Evolutionary conservation across 163 green algal species (phyloP).

Genomic region (Scenedesmus sp.): DNA sequence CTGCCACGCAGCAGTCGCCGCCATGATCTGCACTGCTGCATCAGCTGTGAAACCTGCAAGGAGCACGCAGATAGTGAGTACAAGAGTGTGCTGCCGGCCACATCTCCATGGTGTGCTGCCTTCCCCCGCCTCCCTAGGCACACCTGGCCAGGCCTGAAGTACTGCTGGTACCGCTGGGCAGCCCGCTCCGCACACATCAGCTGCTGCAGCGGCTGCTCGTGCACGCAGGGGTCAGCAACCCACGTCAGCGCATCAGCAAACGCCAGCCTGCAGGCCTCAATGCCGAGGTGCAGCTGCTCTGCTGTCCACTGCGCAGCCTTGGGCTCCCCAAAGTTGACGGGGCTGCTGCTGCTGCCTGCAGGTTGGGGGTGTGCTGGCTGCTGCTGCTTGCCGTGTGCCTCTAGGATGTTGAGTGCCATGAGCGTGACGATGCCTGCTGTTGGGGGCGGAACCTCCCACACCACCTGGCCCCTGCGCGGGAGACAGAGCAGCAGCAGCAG

Average conservation of each 20-base stretch:
- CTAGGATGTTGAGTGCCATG: constrained; percentile 81
- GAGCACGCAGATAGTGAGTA: too few relatives aligned
- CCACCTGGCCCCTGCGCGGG: constrained; percentile 14
- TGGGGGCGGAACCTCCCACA: constrained; percentile 83
- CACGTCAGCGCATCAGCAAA: constrained; percentile 80
- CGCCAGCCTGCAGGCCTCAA: constrained; percentile 79
- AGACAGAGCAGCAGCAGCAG: neutral
- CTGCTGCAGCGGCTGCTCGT: constrained; percentile 53
- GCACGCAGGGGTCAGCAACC: constrained; percentile 70
- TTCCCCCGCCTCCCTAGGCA: too few relatives aligned
- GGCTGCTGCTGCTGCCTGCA: constrained; percentile 18
- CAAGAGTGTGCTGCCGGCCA: too few relatives aligned
- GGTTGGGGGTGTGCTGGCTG: neutral
- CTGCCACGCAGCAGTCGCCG: too few relatives aligned
- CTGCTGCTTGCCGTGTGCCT: constrained; percentile 55
- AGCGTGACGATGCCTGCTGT: constrained; percentile 78
- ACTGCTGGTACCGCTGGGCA: constrained; percentile 48
- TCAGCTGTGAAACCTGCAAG: neutral
- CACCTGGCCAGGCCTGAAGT: constrained; percentile 60
- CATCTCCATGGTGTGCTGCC: too few relatives aligned
- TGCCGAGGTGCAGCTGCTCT: constrained; percentile 70
- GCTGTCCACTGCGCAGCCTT: constrained; percentile 52
- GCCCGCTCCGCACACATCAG: constrained; percentile 64
- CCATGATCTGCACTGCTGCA: too few relatives aligned
- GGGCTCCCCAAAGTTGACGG: constrained; percentile 23